These are phyloP conservation scores for bread wheat (Triticum aestivum) DNA, from an alignment of 176 grass and related monocot species.

Conservation along the genomic window DNA sequence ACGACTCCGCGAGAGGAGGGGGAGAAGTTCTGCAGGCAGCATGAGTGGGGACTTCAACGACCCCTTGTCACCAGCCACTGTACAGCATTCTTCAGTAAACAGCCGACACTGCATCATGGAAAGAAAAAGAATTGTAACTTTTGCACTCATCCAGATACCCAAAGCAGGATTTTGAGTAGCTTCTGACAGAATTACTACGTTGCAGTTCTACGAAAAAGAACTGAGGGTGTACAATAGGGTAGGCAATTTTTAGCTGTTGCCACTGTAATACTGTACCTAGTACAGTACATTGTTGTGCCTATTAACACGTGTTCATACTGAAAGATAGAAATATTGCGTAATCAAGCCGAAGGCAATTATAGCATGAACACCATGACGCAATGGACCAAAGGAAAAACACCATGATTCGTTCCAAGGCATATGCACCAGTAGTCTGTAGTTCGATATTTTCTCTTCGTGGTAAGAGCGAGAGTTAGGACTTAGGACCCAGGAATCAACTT, in stretches of 20 bases:
- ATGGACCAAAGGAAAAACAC: too few relatives aligned
- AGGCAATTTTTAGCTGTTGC: constrained; percentile 49
- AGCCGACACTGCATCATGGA: neutral
- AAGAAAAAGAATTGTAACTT: neutral
- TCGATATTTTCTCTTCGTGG: too few relatives aligned
- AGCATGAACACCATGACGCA: too few relatives aligned
- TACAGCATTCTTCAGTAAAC: constrained; percentile 44
- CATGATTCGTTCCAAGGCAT: too few relatives aligned
- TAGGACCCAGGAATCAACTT: neutral
- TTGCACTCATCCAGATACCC: constrained; percentile 26
- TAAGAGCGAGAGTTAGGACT: too few relatives aligned
- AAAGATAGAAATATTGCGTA: neutral
- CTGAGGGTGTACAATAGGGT: constrained; percentile 36
- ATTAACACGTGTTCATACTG: neutral
- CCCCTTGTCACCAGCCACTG: constrained; percentile 18
- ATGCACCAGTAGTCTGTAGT: too few relatives aligned
- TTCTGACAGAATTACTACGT: constrained; percentile 15
- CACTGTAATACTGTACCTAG: constrained; percentile 13
- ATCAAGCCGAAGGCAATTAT: too few relatives aligned
- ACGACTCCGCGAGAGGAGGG: constrained; percentile 42
- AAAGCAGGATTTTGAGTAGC: constrained; percentile 34
- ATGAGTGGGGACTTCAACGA: constrained; percentile 30
- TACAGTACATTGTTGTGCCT: constrained; percentile 26
- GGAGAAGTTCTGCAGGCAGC: constrained; percentile 62
- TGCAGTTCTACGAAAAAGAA: constrained; percentile 26